A percentile compares a stretch with the other conserved stretches of the same genome.
Conservation (phyloP, 1,284 basidiomycete genomes). For the Apiotrichum gamsii region DNA sequence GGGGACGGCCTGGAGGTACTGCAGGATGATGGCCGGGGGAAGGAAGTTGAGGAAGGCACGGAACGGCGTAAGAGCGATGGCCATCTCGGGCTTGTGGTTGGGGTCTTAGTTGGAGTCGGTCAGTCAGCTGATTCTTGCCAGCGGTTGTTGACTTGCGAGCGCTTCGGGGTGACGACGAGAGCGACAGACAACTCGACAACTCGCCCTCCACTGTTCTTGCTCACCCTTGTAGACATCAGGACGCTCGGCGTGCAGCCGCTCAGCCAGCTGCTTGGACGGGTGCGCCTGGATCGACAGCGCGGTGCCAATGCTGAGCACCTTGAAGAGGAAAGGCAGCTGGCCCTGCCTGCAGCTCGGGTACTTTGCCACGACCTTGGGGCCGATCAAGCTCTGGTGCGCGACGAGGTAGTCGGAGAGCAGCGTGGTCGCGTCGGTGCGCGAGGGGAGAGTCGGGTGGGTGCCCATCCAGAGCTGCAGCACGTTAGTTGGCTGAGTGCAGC, state of each 20-base stretch:
- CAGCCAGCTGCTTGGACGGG: slow-evolving; percentile 84
- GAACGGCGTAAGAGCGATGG: slow-evolving; percentile 87
- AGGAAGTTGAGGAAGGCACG: slow-evolving; percentile 58
- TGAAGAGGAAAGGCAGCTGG: slow-evolving; percentile 87
- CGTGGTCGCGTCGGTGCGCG: slow-evolving; percentile 54
- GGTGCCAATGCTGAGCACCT: slow-evolving; percentile 87
- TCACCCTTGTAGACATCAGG: slow-evolving; percentile 86
- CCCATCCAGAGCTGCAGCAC: slow-evolving; percentile 98
- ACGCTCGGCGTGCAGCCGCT: slow-evolving; percentile 63
- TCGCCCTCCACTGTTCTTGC: too few species aligned
- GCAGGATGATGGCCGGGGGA: slow-evolving; percentile 57
- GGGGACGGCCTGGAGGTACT: slow-evolving; percentile 61
- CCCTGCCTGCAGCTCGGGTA: slow-evolving; percentile 58
- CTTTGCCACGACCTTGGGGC: slow-evolving; percentile 62
- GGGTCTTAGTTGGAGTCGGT: slow-evolving; percentile 29
- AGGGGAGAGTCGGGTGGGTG: slow-evolving; percentile 84
- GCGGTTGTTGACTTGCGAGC: too few species aligned
- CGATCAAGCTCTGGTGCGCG: slow-evolving; percentile 58
- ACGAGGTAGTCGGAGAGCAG: slow-evolving; percentile 60
- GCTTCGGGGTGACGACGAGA: too few species aligned
- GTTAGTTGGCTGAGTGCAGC: neutral
- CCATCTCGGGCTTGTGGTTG: slow-evolving; percentile 78
- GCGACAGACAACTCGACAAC: too few species aligned
- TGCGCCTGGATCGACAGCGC: slow-evolving; percentile 96
- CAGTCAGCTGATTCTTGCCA: too few species aligned